These are phyloP conservation scores for Rhizopogon sp. DNA, from an alignment of 768 basidiomycete species.

Conservation along the genomic window DNA sequence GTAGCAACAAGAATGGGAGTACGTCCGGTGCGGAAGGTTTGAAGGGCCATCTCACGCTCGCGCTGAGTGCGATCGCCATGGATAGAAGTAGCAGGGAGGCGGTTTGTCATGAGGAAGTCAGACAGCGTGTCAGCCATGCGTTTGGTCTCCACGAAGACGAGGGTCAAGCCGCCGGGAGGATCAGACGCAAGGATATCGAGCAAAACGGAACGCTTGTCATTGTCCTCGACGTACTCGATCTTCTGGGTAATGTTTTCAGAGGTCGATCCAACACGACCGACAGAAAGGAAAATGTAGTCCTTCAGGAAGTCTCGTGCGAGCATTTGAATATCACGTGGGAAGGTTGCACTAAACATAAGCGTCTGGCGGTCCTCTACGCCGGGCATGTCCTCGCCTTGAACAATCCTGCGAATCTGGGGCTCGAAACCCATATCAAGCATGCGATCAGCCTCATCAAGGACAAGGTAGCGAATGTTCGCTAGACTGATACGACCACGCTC, in stretches of 20 bases:
- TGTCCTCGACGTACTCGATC: slow-evolving; percentile 96
- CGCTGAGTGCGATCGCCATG: slow-evolving; percentile 98
- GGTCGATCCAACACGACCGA: slow-evolving; percentile 96
- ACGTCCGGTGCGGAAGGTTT: slow-evolving; percentile 91
- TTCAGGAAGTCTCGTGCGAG: slow-evolving; percentile 95
- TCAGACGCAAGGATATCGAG: slow-evolving; percentile 90
- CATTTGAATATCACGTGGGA: slow-evolving; percentile 98
- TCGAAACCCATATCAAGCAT: slow-evolving; percentile 99
- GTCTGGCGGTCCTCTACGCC: slow-evolving; percentile 87
- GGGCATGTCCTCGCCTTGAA: slow-evolving; percentile 99
- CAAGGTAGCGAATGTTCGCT: slow-evolving; percentile 94
- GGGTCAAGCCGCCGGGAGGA: slow-evolving; percentile 65
- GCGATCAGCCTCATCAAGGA: slow-evolving; percentile 98
- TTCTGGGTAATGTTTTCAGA: slow-evolving; percentile 99
- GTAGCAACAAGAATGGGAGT: slow-evolving; percentile 98
- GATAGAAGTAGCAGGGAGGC: slow-evolving; percentile 90
- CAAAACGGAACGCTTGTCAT: slow-evolving; percentile 94
- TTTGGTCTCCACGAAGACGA: slow-evolving; percentile 99
- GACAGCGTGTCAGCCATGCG: slow-evolving; percentile 98
- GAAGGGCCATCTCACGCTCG: slow-evolving; percentile 93
- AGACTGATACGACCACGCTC: slow-evolving; percentile 97
- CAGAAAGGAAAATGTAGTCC: slow-evolving; percentile 98
- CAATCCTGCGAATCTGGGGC: slow-evolving; percentile 97
- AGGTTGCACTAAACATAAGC: slow-evolving; percentile 99
- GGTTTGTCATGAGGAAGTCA: slow-evolving; percentile 84